Evolutionary conservation across 2,329 filamentous ascomycete genomes (phyloP).

Genomic region (Pyrenophora seminiperda): DNA sequence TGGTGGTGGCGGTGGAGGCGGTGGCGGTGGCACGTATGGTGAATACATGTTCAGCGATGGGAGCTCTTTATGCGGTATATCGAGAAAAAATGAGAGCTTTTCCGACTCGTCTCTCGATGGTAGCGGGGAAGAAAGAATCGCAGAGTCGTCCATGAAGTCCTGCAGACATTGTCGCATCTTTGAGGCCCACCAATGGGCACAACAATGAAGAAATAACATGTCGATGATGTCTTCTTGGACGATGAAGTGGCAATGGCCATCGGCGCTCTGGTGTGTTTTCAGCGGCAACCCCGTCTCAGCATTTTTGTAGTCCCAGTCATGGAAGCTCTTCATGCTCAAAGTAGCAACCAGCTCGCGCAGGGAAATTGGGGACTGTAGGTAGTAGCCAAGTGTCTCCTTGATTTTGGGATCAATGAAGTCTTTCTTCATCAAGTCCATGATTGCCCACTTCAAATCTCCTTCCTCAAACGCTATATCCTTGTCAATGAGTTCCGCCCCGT

Average conservation of each 20-base stretch:
- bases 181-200: conserved; percentile 28
- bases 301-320: conserved; percentile 35
- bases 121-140: conserved; percentile 6
- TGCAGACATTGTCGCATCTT: conserved; percentile 25
- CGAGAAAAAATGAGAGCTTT: conserved; percentile 31
- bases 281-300: conserved; percentile 30
- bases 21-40: background rate
- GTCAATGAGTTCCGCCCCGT: conserved; percentile 21
- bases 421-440: conserved; percentile 56
- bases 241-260: conserved; percentile 32
- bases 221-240: conserved; percentile 38
- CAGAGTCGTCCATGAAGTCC: background rate
- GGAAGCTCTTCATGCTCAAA: conserved; percentile 32
- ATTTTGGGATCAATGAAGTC: conserved; percentile 59
- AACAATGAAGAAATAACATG: conserved; percentile 33
- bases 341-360: conserved; percentile 30
- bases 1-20: conserved; percentile 4
- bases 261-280: conserved; percentile 23
- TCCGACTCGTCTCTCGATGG: conserved; percentile 12
- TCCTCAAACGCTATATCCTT: conserved; percentile 46
- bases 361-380: conserved; percentile 30
- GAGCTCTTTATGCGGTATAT: background rate
- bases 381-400: conserved; percentile 31
- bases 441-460: conserved; percentile 52
- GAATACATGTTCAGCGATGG: background rate